phyloP scores from a whole-genome alignment of 2,329 filamentous ascomycete genomes.

The Aspergillus awamori region DNA sequence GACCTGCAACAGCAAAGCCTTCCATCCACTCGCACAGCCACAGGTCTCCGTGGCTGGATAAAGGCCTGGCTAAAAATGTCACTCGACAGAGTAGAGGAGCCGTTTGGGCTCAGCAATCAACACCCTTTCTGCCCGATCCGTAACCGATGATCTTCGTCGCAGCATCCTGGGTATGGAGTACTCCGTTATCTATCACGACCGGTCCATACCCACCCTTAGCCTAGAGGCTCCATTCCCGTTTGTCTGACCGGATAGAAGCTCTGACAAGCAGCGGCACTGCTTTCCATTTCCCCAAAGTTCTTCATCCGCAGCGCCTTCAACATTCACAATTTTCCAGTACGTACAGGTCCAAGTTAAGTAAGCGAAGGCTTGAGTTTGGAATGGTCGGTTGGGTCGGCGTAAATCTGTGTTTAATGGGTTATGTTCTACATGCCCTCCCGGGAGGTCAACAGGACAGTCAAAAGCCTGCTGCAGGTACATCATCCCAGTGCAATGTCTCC shows the following conservation, averaged over 20 bases:
- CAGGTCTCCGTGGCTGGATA: not conserved
- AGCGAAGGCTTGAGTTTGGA: not conserved
- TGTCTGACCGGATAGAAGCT: not conserved
- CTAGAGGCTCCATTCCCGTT: not conserved
- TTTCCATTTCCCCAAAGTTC: not conserved
- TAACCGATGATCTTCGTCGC: not conserved
- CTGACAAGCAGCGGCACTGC: not conserved
- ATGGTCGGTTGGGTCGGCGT: not conserved
- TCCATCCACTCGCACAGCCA: not conserved
- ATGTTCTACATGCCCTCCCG: not conserved
- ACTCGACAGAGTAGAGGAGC: not conserved
- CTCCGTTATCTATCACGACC: not conserved
- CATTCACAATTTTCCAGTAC: not conserved
- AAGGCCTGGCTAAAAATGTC: not conserved
- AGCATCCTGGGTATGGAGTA: not conserved
- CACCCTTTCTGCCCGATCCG: not conserved
- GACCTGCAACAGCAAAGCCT: not conserved
- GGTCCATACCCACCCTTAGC: not conserved
- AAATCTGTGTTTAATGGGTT: not conserved
- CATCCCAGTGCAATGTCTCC: not conserved
- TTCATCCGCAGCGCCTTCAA: not conserved
- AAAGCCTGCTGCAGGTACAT: not conserved
- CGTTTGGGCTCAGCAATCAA: not conserved
- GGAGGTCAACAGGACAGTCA: not conserved
- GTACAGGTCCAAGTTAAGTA: not conserved